Base-by-base conservation (phyloP, 176 grass and related monocot genomes). In the Oryza coarctata region DNA sequence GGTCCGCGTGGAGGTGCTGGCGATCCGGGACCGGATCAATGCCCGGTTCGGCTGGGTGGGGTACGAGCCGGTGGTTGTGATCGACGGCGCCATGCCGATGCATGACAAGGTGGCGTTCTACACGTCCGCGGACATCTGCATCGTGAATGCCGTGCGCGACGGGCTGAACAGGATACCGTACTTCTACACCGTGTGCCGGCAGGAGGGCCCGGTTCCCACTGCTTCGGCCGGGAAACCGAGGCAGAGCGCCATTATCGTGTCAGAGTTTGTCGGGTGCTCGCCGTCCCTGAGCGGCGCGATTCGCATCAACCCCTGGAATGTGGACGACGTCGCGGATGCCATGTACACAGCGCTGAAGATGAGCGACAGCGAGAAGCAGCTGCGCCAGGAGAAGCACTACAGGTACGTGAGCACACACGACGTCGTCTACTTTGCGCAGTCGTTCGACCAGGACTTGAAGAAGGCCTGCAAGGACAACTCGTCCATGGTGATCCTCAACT, bases 321-420 rank as follows among this genome's bases (percentile, higher is more conserved):
- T 93, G 63, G 84, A 89, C 40, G 84, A 75, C 5, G 87, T 90
- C 26, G 77, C 81, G 3, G 81, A 90, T 10, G 87, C 77, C 15
- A 81, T 93, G 61, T 66, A 65, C 73, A 49, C 67, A 45, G 87
- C 91, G 31, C 80, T 87, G 36, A 61, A 40, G 40, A 45, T 86
- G 79, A 23, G 38, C 9, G 71, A 79, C 39, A 2, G 3, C 12
- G 71, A 92, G 79, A 82, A 86, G 76, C 84, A 87, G 50, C 25
- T 93, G 64, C 52, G 91, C 65, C 91, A 93, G 41, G 84, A 87
- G 63, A 93, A 90, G 70, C 91, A 90, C 76, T 93, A 90, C 75
- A 86, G 36, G 76, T 93, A 93, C 73, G 82, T 90, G 30, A 90
- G 71, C 20, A 85, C 81, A 15, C 91, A 93, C 60, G 83, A 93